Base-by-base conservation (phyloP, 2,329 filamentous ascomycete genomes). In the Alternaria solani region DNA sequence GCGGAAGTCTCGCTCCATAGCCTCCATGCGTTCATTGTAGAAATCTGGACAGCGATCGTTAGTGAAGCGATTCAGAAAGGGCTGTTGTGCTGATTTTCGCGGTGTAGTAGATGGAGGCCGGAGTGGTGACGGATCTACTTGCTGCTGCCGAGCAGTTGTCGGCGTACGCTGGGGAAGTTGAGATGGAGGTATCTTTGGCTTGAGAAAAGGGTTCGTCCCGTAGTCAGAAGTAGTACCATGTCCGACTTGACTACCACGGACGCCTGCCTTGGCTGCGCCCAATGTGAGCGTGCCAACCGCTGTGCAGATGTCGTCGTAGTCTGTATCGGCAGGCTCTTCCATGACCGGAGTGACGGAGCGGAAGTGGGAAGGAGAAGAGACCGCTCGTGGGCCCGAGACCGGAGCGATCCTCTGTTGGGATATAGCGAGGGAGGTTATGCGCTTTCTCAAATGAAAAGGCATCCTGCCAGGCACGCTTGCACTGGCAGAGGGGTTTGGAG, bases 11-110 rank as follows among this genome's bases (percentile, higher is more conserved):
- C 70, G 73, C 52, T 96, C 92, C 80, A 97, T 89, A 61, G 88
- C 86, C 64, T 89, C 88, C 67, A 97, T 86, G 65, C 90, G 88
- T 62, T 87, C 87, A 69, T 93, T 89, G 76, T 97, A 93, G 86
- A 90, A 94, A 72, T 86, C 91, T 92, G 86, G 82, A 76, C 77
- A 75, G 80, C 82, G 84, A 66, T 86, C 81, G 85, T 92, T 90
- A 88, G 93, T 92, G 83, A 89, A 81, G 81, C 89, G 91, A 67
- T 86, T 89, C 72, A 94, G 83, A 82, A 85, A 94, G 14, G 75
- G 77, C 66, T 86, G 51, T 85, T 63, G 72, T 66, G 85, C 55
- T 84, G 62, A 71, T 63, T 66, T 67, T 61, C 62, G 66, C 39
- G 67, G 64, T 26, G 68, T 68, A 32, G 60, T 67, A 38, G 64